Conservation (phyloP, 768 basidiomycete species). For the Panaeolus papilionaceus region DNA sequence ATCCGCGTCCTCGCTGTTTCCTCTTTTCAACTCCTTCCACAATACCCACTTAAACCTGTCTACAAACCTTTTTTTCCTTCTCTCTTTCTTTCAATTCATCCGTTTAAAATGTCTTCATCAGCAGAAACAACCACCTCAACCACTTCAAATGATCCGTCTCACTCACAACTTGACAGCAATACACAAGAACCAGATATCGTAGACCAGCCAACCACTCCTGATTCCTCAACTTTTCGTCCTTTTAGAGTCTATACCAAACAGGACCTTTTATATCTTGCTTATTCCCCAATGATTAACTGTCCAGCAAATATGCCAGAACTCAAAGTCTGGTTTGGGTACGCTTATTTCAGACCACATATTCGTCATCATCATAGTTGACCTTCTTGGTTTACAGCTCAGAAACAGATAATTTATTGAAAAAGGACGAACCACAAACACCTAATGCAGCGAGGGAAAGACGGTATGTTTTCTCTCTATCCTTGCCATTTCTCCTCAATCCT, state of each 20-base stretch:
- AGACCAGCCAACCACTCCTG: slow-evolving; percentile 22
- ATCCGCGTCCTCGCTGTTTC: slow-evolving; percentile 27
- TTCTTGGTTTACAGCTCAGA: slow-evolving; percentile 48
- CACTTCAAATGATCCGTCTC: slow-evolving; percentile 17
- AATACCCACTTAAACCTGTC: slow-evolving; percentile 18
- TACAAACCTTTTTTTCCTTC: slow-evolving; percentile 1
- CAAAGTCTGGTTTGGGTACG: slow-evolving; percentile 89
- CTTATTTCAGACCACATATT: slow-evolving; percentile 31
- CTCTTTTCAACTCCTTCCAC: slow-evolving; percentile 25
- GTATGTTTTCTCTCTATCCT: slow-evolving; percentile 41
- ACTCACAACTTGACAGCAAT: slow-evolving; percentile 13
- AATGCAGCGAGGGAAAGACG: slow-evolving; percentile 70
- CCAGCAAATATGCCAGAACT: slow-evolving; percentile 82
- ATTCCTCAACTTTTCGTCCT: slow-evolving; percentile 40
- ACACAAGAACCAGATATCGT: slow-evolving; percentile 14
- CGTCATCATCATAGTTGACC: slow-evolving; percentile 33
- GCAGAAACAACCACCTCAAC: slow-evolving; percentile 20
- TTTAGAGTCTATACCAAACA: slow-evolving; percentile 73
- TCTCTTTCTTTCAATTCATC: not conserved
- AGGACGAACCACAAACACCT: slow-evolving; percentile 69
- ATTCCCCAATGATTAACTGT: slow-evolving; percentile 75
- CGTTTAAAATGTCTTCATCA: slow-evolving; percentile 26
- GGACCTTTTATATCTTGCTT: slow-evolving; percentile 70
- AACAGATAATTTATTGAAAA: slow-evolving; percentile 68
- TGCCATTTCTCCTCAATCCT: slow-evolving; percentile 18